A percentile compares a stretch with the other conserved stretches of the same genome.
phyloP scores from a whole-genome alignment of 2,329 filamentous ascomycete species.

The Ophiostoma tasmaniense region DNA sequence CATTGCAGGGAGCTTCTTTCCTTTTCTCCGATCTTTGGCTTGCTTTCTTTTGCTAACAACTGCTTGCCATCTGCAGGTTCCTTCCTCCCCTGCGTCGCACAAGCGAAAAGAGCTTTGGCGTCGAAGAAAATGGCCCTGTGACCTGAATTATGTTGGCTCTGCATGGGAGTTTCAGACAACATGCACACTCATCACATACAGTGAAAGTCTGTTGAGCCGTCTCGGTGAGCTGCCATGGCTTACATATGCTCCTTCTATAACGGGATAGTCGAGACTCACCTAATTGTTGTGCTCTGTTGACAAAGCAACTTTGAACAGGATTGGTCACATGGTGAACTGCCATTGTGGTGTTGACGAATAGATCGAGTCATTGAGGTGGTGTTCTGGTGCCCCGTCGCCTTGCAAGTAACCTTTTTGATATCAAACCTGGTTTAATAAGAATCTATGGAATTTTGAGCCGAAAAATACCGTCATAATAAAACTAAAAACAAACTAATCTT shows the following conservation, averaged over 20 bases:
- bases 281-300: no score
- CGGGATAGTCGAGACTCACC: no score
- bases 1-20: not conserved
- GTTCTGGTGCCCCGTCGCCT: no score
- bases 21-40: not conserved
- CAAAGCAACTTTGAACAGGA: no score
- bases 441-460: no score
- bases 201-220: not conserved
- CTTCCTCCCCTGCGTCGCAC: not conserved
- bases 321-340: no score
- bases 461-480: no score
- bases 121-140: not conserved
- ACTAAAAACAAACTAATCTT: no score
- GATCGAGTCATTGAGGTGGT: no score
- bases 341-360: no score
- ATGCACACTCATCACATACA: not conserved
- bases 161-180: not conserved
- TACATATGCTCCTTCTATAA: not conserved
- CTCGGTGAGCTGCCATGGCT: not conserved
- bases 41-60: not conserved
- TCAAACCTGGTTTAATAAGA: no score
- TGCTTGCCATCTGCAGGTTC: not conserved
- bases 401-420: no score
- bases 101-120: not conserved
- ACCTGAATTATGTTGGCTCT: not conserved